Percentiles rank a stretch among this genome's conserved stretches.
Conservation (phyloP, 2,329 filamentous ascomycete genomes). For the Gyromitra esculenta region DNA sequence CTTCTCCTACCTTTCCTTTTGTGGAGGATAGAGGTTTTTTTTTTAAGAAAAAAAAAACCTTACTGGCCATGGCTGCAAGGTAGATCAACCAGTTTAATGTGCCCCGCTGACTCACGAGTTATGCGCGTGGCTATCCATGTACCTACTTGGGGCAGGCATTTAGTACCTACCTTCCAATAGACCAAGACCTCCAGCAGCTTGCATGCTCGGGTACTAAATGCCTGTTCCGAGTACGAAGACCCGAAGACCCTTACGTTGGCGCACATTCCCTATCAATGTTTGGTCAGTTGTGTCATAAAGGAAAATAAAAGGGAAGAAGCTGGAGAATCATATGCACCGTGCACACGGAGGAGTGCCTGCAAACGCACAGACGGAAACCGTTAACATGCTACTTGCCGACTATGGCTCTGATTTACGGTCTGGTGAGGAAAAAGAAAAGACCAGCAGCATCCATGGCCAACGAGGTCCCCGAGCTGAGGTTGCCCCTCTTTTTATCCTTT, state of each 20-base stretch:
- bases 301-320: not conserved
- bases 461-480: not conserved
- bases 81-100: not conserved
- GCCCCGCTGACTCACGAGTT: not conserved
- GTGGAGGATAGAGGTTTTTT: not conserved
- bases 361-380: conserved; percentile 1
- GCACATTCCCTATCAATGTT: not conserved
- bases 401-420: not conserved
- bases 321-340: not conserved
- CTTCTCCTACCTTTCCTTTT: not conserved
- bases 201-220: too few species aligned
- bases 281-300: not conserved
- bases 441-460: not conserved
- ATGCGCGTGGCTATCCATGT: not conserved
- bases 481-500: not conserved
- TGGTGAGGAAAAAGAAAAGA: not conserved
- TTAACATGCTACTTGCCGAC: not conserved
- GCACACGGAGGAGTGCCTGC: not conserved
- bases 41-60: not conserved
- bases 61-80: not conserved
- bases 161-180: too few species aligned
- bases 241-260: not conserved
- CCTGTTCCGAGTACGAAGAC: not conserved
- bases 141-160: too few species aligned
- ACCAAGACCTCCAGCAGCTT: too few species aligned